Percentiles rank a stretch among this genome's conserved stretches.
phyloP scores from a whole-genome alignment of 768 basidiomycete genomes.

The Podaxis mareebaensis region DNA sequence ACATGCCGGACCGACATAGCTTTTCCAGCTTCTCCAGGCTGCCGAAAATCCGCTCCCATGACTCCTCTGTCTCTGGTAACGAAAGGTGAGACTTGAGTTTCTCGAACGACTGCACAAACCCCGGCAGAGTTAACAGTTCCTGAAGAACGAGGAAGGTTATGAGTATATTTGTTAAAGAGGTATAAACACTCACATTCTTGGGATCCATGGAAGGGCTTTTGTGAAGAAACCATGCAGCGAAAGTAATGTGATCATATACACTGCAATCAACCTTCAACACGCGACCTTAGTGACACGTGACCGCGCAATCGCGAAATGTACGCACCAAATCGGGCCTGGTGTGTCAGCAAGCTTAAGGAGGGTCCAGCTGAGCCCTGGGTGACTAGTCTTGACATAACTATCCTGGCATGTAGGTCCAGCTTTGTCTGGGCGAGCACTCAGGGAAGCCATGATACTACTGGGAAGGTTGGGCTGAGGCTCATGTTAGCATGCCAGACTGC shows the following conservation, averaged over 20 bases:
- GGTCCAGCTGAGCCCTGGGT: too few relatives aligned
- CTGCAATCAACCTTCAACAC: too few relatives aligned
- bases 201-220: background rate
- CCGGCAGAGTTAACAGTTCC: conserved; percentile 1
- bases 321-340: too few relatives aligned
- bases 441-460: too few relatives aligned
- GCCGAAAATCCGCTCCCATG: conserved; percentile 70
- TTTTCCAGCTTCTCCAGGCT: conserved; percentile 46
- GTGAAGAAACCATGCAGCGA: background rate
- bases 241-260: background rate
- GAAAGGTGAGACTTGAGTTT: conserved; percentile 38
- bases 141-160: background rate
- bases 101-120: conserved; percentile 31
- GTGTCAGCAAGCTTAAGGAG: too few relatives aligned
- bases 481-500: too few relatives aligned
- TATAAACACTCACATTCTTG: background rate
- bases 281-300: too few relatives aligned
- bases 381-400: too few relatives aligned
- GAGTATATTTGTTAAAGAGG: background rate
- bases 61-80: conserved; percentile 72
- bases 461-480: too few relatives aligned
- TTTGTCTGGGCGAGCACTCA: too few relatives aligned
- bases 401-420: too few relatives aligned
- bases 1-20: conserved; percentile 53
- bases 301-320: too few relatives aligned